A percentile compares a stretch with the other conserved stretches of the same genome.
Evolutionary conservation across 148 eudicot genomes (phyloP).

Genomic region (Silene uniflora): DNA sequence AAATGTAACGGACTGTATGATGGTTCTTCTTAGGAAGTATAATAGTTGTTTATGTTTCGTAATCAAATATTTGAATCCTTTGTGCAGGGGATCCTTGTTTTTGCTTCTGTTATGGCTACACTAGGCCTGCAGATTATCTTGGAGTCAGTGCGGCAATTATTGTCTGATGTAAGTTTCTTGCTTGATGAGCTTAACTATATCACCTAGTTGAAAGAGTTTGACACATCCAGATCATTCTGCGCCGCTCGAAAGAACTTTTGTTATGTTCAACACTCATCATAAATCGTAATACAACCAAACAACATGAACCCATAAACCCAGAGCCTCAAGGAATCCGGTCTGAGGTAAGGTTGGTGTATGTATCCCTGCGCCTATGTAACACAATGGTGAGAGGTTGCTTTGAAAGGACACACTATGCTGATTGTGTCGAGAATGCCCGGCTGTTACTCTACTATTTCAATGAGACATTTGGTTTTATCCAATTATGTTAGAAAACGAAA

Average conservation of each 20-base stretch:
- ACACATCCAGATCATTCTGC: background rate
- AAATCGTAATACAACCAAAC: background rate
- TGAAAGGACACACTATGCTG: background rate
- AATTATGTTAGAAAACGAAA: background rate
- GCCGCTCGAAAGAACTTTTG: background rate
- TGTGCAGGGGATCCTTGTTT: constrained; percentile 78
- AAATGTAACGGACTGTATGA: background rate
- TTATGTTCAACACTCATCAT: background rate
- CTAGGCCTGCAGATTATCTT: constrained; percentile 71
- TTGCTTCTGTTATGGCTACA: constrained; percentile 98
- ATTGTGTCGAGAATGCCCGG: background rate
- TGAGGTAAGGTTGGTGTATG: background rate
- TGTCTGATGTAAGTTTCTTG: constrained; percentile 46
- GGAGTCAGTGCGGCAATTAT: constrained; percentile 63
- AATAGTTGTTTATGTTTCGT: background rate
- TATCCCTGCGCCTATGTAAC: background rate
- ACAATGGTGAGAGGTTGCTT: background rate
- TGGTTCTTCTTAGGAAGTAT: background rate
- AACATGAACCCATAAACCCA: background rate
- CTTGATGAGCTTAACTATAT: background rate
- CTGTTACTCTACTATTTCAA: background rate
- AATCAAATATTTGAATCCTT: background rate
- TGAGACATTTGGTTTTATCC: background rate
- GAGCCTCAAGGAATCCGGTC: background rate
- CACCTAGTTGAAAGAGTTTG: background rate